A percentile compares a stretch with the other conserved stretches of the same genome.
Conservation (phyloP, 495 filamentous ascomycete species). For the Podospora pseudopauciseta region DNA sequence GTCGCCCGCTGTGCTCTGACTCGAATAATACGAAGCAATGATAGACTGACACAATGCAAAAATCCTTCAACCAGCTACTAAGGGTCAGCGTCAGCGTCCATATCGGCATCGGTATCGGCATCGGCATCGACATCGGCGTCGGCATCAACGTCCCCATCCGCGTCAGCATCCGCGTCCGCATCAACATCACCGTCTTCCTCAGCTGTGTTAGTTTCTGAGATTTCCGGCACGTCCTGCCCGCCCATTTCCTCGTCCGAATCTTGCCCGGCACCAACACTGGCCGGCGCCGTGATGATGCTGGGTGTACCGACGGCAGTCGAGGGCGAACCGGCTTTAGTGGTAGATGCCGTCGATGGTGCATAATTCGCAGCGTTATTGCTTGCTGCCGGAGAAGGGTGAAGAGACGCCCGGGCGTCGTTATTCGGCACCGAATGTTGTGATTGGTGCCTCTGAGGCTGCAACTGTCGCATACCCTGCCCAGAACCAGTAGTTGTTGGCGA, state of each 20-base stretch:
- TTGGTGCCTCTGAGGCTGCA: not conserved
- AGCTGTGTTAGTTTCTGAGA: not conserved
- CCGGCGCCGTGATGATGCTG: not conserved
- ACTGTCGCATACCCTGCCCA: not conserved
- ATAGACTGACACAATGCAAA: not conserved
- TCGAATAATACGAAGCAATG: not conserved
- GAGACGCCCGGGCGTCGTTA: not conserved
- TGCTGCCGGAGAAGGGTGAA: not conserved
- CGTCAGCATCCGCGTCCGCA: constrained; percentile 22
- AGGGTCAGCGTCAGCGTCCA: not conserved
- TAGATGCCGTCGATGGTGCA: not conserved
- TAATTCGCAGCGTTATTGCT: not conserved
- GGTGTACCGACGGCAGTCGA: constrained; percentile 4
- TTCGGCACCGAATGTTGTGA: not conserved
- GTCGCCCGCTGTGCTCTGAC: constrained; percentile 5
- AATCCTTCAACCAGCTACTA: not conserved
- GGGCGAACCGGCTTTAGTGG: not conserved
- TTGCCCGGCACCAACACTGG: constrained; percentile 21
- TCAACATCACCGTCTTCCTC: constrained; percentile 7
- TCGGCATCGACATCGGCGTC: not conserved
- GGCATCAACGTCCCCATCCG: constrained; percentile 28
- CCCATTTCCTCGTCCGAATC: constrained; percentile 12
- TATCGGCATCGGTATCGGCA: not conserved
- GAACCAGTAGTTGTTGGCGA: not conserved
- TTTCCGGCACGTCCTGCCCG: not conserved